phyloP scores from a whole-genome alignment of 768 basidiomycete species.

The Dentipellis sp. region DNA sequence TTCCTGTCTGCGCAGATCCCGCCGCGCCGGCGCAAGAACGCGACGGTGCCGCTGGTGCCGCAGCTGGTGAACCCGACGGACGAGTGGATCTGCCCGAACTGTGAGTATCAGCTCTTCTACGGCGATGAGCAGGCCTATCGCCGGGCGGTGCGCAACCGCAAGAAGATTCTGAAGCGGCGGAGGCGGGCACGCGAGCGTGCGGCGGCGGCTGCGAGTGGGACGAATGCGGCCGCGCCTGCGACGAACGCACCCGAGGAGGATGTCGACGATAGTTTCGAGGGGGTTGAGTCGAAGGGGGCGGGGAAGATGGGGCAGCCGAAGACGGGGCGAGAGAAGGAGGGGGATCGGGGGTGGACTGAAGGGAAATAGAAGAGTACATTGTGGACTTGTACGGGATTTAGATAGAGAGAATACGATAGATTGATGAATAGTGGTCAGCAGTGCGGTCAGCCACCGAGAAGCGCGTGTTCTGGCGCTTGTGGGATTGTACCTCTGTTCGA shows the following conservation, averaged over 20 bases:
- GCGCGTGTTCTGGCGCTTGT: background rate
- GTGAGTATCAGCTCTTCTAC: constrained; percentile 89
- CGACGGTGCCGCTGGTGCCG: constrained; percentile 18
- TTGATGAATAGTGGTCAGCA: background rate
- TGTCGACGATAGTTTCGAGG: constrained; percentile 21
- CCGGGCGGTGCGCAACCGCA: constrained; percentile 58
- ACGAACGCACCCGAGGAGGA: constrained; percentile 23
- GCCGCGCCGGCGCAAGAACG: constrained; percentile 27
- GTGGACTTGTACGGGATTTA: background rate
- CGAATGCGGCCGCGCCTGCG: constrained; percentile 16
- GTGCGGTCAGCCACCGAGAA: background rate
- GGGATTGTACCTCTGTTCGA: too few species aligned
- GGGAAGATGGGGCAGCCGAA: constrained; percentile 8
- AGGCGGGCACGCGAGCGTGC: constrained; percentile 65
- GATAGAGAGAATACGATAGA: background rate
- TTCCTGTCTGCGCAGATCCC: constrained; percentile 67
- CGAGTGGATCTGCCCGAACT: constrained; percentile 92
- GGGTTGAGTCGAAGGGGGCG: constrained; percentile 9
- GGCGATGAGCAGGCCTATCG: constrained; percentile 67
- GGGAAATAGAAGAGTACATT: background rate
- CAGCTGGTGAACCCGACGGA: constrained; percentile 53
- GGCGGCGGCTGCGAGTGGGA: constrained; percentile 43
- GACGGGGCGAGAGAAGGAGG: constrained; percentile 4
- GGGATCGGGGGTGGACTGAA: constrained; percentile 2
- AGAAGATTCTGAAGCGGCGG: constrained; percentile 67